These are phyloP conservation scores for Chytriomyces hyalinus DNA, from an alignment of 192 early-diverging fungal genomes.

Conservation along the genomic window DNA sequence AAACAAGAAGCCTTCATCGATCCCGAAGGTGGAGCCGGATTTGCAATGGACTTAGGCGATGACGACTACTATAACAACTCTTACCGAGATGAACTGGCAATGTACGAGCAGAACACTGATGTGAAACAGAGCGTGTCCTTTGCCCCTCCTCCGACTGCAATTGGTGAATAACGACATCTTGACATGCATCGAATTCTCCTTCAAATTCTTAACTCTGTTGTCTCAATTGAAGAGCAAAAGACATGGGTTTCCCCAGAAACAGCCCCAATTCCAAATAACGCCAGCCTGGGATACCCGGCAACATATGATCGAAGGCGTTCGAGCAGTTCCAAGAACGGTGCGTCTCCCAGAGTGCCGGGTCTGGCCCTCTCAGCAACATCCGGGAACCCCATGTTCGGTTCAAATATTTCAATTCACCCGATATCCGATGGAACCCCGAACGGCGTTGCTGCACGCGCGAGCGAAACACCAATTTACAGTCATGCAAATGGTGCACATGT, in stretches of 20 bases:
- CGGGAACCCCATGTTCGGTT: constrained; percentile 11
- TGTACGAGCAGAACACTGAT: no score
- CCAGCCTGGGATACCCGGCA: background rate
- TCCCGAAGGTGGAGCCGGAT: constrained; percentile 17
- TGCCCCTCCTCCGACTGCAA: background rate
- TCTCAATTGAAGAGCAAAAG: no score
- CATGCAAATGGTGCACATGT: background rate
- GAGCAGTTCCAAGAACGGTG: background rate
- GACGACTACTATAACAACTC: background rate
- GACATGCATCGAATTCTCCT: background rate
- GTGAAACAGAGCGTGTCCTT: no score
- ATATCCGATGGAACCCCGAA: background rate
- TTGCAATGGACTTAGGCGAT: constrained; percentile 30
- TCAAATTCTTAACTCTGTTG: background rate
- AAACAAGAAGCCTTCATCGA: background rate
- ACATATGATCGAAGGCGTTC: background rate
- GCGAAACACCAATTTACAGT: no score
- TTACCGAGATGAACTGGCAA: no score
- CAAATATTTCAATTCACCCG: constrained; percentile 1
- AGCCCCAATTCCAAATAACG: background rate
- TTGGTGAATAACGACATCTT: background rate
- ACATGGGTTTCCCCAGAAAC: background rate
- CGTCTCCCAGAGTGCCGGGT: background rate
- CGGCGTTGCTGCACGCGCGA: background rate
- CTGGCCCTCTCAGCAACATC: background rate